Evolutionary conservation across 192 early-diverging fungal genomes (phyloP).

Genomic region (Rhizophlyctis rosea): DNA sequence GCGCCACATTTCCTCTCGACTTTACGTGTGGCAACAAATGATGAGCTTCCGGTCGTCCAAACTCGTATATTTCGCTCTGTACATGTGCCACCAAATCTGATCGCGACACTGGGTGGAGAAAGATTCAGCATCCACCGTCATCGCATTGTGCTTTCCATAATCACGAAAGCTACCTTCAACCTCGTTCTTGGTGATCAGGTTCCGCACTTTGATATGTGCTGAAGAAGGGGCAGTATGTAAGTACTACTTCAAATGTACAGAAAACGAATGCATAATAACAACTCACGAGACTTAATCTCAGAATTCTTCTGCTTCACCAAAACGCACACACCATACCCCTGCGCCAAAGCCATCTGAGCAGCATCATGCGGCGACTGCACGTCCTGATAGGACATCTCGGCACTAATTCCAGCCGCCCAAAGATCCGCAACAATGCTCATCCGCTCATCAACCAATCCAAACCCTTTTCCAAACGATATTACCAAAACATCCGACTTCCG

Average conservation of each 20-base stretch:
- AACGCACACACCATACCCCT: constrained; percentile 16
- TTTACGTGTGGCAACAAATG: no score
- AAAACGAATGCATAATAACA: no score
- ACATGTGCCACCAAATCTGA: constrained; percentile 35
- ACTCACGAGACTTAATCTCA: constrained; percentile 5
- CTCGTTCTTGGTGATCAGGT: constrained; percentile 34
- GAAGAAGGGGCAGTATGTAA: background rate
- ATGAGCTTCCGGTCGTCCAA: background rate
- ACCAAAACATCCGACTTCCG: constrained; percentile 73
- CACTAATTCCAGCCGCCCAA: constrained; percentile 73
- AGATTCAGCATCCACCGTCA: no score
- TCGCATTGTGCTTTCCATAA: no score
- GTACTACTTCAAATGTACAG: no score
- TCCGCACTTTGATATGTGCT: constrained; percentile 43
- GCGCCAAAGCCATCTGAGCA: constrained; percentile 5
- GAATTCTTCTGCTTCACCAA: constrained; percentile 14
- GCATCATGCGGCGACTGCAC: constrained; percentile 24
- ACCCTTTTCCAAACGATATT: constrained; percentile 72
- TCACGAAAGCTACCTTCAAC: constrained; percentile 40
- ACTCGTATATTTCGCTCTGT: constrained; percentile 21
- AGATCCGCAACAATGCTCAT: constrained; percentile 74
- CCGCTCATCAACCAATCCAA: constrained; percentile 66
- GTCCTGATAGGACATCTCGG: constrained; percentile 80
- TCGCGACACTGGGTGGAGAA: constrained; percentile 21
- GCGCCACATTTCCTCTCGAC: no score